Evolutionary conservation across 2,329 filamentous ascomycete species (phyloP), one percentile per base, ranked within the genome.

Genomic region (Diaporthe citri): DNA sequence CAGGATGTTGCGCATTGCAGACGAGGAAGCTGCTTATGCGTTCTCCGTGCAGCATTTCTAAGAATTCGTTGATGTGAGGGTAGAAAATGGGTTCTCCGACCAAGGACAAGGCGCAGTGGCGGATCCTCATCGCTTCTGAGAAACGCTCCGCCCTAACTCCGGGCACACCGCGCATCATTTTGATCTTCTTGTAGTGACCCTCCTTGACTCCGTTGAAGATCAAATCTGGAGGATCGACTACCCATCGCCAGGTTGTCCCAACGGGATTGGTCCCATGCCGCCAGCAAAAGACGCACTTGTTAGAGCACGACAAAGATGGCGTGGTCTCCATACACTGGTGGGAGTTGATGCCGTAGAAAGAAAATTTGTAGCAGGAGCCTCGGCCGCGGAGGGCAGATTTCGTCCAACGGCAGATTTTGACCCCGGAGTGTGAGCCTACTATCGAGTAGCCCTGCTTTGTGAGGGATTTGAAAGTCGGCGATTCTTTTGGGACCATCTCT

Each of bases 271-370:
- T 98, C 71, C 96, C 97, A 82, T 98, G 97, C 9, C 97, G 93
- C 97, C 96, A 99, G 88, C 96, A 99, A 84, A 98, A 99, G 78
- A 99, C 95, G 83, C 97, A 98, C 84, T 99, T 98, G 87, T 98
- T 98, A 77, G 94, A 97, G 88, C 96, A 99, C 13, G 95, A 97
- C 5, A 99, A 90, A 0, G 96, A 98, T 0, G 96, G 96, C 0
- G 96, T 98, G 2, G 96, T 96, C 85, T 99, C 96, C 97, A 99
- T 99, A 84, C 96, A 99, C 76, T 97, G 93, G 82, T 99, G 97
- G 0, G 96, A 98, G 78, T 94, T 91, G 83, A 99, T 99, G 66
- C 96, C 96, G 84, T 99, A 99, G 84, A 99, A 97, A 0, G 95
- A 97, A 84, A 92, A 98, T 82, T 99, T 98, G 89, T 99, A 99